Conservation (phyloP, 768 basidiomycete species). For the Naematelia aurantialba region DNA sequence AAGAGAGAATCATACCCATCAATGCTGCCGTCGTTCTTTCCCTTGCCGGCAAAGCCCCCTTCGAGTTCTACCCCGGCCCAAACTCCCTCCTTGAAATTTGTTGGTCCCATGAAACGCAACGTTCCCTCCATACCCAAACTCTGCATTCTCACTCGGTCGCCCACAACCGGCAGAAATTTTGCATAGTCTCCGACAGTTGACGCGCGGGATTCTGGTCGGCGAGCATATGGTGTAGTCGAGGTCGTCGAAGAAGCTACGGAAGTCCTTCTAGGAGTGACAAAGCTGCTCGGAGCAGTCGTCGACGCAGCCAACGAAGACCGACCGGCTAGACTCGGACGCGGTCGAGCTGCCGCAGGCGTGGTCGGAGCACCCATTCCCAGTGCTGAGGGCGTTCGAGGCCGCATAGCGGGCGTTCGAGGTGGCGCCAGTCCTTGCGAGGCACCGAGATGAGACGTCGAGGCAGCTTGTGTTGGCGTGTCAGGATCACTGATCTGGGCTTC, state of each 20-base stretch:
- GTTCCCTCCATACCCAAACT: slow-evolving; percentile 80
- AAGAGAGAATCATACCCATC: slow-evolving; percentile 63
- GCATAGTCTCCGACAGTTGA: slow-evolving; percentile 8
- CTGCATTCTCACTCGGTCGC: slow-evolving; percentile 80
- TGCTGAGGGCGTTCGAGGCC: slow-evolving; percentile 30
- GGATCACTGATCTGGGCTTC: slow-evolving; percentile 19
- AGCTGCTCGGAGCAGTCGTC: slow-evolving; percentile 10
- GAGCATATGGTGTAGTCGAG: slow-evolving; percentile 31
- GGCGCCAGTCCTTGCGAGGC: background rate
- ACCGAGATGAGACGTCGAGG: background rate
- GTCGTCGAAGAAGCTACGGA: slow-evolving; percentile 41
- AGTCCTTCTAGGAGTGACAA: slow-evolving; percentile 34
- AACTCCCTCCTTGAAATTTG: slow-evolving; percentile 79
- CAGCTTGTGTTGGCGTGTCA: slow-evolving; percentile 25
- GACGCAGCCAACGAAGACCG: slow-evolving; percentile 14
- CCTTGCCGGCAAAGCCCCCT: slow-evolving; percentile 80
- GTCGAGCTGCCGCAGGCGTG: slow-evolving; percentile 31
- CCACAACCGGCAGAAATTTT: slow-evolving; percentile 56
- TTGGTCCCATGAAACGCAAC: slow-evolving; percentile 74
- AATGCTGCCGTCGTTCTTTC: slow-evolving; percentile 91
- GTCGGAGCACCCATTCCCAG: slow-evolving; percentile 22
- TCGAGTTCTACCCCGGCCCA: slow-evolving; percentile 93
- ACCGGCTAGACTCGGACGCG: slow-evolving; percentile 19
- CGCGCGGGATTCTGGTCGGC: slow-evolving; percentile 38
- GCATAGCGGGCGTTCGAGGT: slow-evolving; percentile 26